A percentile compares a stretch with the other conserved stretches of the same genome.
phyloP scores from a whole-genome alignment of 495 filamentous ascomycete genomes.

The Xylaria cubensis region DNA sequence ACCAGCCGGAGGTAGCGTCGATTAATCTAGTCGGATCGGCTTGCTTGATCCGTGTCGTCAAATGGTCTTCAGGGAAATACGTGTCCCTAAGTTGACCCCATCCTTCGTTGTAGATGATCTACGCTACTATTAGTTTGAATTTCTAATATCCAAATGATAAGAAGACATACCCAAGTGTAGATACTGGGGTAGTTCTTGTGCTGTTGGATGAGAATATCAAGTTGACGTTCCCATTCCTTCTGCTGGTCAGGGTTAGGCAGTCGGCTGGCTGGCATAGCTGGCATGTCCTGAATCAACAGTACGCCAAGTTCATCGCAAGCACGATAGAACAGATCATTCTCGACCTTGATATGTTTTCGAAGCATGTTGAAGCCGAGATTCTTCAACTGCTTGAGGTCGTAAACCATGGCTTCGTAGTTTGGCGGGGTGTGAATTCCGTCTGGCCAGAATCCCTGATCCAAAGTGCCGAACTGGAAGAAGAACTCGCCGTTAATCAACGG shows the following conservation, averaged over 20 bases:
- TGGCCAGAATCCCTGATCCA: constrained; percentile 75
- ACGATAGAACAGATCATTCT: constrained; percentile 69
- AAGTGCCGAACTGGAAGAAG: constrained; percentile 68
- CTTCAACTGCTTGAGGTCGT: constrained; percentile 66
- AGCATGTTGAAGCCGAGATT: constrained; percentile 70
- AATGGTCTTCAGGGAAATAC: constrained; percentile 58
- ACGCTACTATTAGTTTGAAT: constrained; percentile 19
- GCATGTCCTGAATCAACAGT: constrained; percentile 74
- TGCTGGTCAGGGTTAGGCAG: constrained; percentile 58
- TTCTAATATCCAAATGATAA: background rate
- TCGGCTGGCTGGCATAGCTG: constrained; percentile 53
- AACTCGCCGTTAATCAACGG: constrained; percentile 69
- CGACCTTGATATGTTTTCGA: constrained; percentile 76
- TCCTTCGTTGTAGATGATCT: constrained; percentile 75
- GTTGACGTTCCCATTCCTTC: constrained; percentile 65
- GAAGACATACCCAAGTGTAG: constrained; percentile 48
- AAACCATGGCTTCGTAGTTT: constrained; percentile 68
- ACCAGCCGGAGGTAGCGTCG: constrained; percentile 66
- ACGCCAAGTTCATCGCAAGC: constrained; percentile 70
- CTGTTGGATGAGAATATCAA: constrained; percentile 66
- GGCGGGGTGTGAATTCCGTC: constrained; percentile 69
- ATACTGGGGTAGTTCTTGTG: constrained; percentile 69
- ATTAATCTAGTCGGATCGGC: constrained; percentile 69
- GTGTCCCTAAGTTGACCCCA: constrained; percentile 64
- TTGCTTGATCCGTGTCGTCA: constrained; percentile 58